These are phyloP conservation scores for Coprinopsis cinerea DNA, from an alignment of 768 basidiomycete genomes.

Conservation along the genomic window DNA sequence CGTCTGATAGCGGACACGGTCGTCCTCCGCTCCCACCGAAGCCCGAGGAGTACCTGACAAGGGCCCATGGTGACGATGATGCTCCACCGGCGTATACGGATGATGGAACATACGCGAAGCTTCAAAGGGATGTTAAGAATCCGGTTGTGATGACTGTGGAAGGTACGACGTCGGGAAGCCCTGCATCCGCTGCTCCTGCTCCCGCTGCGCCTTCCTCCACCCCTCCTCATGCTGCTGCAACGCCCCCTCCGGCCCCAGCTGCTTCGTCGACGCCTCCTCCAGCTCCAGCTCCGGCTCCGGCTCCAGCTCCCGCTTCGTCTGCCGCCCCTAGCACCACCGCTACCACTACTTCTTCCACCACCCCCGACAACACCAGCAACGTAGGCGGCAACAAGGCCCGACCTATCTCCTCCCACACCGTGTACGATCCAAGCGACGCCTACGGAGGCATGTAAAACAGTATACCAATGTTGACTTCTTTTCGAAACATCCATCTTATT, in stretches of 20 bases:
- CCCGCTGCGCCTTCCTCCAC: background rate
- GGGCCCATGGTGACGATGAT: background rate
- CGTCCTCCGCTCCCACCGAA: slow-evolving; percentile 1
- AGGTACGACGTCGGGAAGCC: background rate
- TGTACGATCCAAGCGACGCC: slow-evolving; percentile 14
- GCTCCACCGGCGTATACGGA: slow-evolving; percentile 23
- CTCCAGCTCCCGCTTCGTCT: slow-evolving; percentile 4
- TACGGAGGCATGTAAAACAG: slow-evolving; percentile 14
- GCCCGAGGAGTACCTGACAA: slow-evolving; percentile 6
- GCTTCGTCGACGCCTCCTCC: background rate
- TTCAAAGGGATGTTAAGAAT: slow-evolving; percentile 19
- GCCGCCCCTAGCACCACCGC: slow-evolving; percentile 8
- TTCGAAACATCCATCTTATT: background rate
- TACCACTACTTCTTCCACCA: too few species aligned
- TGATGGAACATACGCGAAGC: slow-evolving; percentile 14
- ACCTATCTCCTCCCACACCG: slow-evolving; percentile 9
- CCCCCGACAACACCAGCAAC: background rate
- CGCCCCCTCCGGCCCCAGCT: background rate
- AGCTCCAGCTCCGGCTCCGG: background rate
- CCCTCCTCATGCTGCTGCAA: background rate
- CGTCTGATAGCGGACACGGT: background rate
- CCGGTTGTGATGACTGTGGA: slow-evolving; percentile 8
- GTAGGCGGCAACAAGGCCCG: background rate
- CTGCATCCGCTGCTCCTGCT: background rate
- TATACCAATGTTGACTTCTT: too few species aligned